These are phyloP conservation scores for Wallemia hederae DNA, from an alignment of 1,284 basidiomycete genomes.

Conservation along the genomic window DNA sequence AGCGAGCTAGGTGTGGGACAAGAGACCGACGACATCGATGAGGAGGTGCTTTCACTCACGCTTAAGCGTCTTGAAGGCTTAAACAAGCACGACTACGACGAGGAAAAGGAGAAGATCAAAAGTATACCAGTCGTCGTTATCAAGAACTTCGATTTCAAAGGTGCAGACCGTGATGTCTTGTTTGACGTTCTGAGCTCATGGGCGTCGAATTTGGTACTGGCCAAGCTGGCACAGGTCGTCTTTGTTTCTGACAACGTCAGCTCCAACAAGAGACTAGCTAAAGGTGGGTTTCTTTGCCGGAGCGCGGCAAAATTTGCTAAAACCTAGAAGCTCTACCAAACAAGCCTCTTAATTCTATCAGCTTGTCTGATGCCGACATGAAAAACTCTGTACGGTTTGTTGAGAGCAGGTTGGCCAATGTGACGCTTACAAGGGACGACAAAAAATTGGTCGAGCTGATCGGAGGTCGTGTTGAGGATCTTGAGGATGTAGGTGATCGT, in stretches of 20 bases:
- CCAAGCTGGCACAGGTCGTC: conserved; percentile 60
- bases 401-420: conserved; percentile 40
- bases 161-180: conserved; percentile 37
- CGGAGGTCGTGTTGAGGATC: conserved; percentile 61
- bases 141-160: conserved; percentile 39
- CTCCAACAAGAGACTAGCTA: conserved; percentile 50
- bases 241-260: conserved; percentile 72
- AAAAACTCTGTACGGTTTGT: conserved; percentile 52
- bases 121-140: conserved; percentile 59
- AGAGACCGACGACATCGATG: conserved; percentile 15
- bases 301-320: not conserved
- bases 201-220: conserved; percentile 33
- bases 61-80: conserved; percentile 8
- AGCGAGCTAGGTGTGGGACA: conserved; percentile 33
- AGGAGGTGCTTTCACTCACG: not conserved
- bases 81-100: conserved; percentile 18
- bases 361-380: conserved; percentile 57
- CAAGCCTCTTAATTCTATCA: conserved; percentile 48
- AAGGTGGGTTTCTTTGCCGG: conserved; percentile 22
- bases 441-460: conserved; percentile 32
- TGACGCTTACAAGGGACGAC: conserved; percentile 23
- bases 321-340: conserved; percentile 39
- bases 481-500: conserved; percentile 32
- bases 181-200: conserved; percentile 52
- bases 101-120: conserved; percentile 22